Base-by-base conservation (phyloP, 2,329 filamentous ascomycete species). In the Trichoderma brevicompactum region DNA sequence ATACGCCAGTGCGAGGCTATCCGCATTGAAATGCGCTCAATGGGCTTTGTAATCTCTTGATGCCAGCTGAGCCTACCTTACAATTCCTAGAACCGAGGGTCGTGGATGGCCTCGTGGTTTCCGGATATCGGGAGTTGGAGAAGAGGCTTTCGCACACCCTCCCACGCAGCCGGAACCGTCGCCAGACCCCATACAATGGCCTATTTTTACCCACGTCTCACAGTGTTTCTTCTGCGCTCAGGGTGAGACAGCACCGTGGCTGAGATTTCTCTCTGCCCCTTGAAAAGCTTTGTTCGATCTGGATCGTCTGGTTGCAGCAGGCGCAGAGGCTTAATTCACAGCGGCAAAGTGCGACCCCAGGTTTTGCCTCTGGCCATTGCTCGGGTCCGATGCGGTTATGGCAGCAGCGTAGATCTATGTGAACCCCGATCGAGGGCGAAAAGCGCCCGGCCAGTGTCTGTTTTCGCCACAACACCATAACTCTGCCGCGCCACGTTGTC, bases 391-490 rank as follows among this genome's bases (percentile, higher is more conserved):
- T 36, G 23, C 59, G 59, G 59, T 13, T 7, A 48, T 38, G 41
- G 55, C 41, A 36, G 55, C 17, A 17, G 32, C 34, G 41, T 17
- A 43, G 62, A 58, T 54, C 52, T 49, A 28, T 38, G 53, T 50
- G 15, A 60, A 62, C 15, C 48, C 59, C 48, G 40, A 62, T 62
- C 59, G 38, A 52, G 48, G 50, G 50, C 50, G 50, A 53, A 38
- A 53, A 38, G 50, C n/a, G 48, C 59, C 59, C 58, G 46, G 34
- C 23, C 52, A 54, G 43, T 49, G 23, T 64, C 53, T 41, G 19
- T 44, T 58, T 56, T 64, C 44, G 62, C 62, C 62, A 64, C 62
- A 64, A 64, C 62, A 64, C 62, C 62, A 64, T 44, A 48, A 56
- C 62, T 7, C 19, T 50, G 36, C 56, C 56, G 36, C 46, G 52